Base-by-base conservation (phyloP, 371 early-diverging fungal species). In the Actinomortierella wolfii region DNA sequence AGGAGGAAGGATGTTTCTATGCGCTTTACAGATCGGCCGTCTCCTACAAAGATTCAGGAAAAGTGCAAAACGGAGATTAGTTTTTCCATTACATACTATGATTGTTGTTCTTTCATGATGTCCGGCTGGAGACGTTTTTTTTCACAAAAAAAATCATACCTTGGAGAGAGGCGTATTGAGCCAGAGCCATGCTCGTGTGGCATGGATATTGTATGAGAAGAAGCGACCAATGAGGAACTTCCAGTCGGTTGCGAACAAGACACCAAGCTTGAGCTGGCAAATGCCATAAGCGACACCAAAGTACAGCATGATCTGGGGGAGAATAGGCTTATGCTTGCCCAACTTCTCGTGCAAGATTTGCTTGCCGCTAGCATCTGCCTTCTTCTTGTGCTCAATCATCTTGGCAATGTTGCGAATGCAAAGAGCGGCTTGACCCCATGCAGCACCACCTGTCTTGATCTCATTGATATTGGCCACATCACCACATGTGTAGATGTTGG, bases 401-500 rank as follows among this genome's bases (percentile, higher is more conserved):
- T 64, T 69, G 70, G 60, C 59, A 45, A 69, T 69, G 50, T 69
- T 69, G 28, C 64, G 64, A 42, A 64, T 57, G 52, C 70, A 69
- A 1, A 53, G 17, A 9, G 56, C 64, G n/a, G 48, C 60, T 23
- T 69, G 57, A 0, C 45, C 42, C 70, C 70, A 69, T 0, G 70
- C 64, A 7, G 60, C 60, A 13, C 70, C 70, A 18, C 70, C 70
- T 9, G 70, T 69, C 70, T 88, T 84, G 45, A 81, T 67, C 59
- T 79, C 83, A 1, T 66, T 67, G 17, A 78, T 67, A 43, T 81
- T 80, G 15, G 69, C 65, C 1, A 86, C 87, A 73, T 88, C 89
- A 41, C 92, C 91, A 1, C 79, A 79, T 7, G 87, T 86, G 61
- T 83, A 90, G 39, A 92, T 82, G 59, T 91, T 77, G 13, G 89